Percentiles rank a stretch among this genome's conserved stretches.
Conservation (phyloP, 768 basidiomycete species). For the Candolleomyces eurysporus region DNA sequence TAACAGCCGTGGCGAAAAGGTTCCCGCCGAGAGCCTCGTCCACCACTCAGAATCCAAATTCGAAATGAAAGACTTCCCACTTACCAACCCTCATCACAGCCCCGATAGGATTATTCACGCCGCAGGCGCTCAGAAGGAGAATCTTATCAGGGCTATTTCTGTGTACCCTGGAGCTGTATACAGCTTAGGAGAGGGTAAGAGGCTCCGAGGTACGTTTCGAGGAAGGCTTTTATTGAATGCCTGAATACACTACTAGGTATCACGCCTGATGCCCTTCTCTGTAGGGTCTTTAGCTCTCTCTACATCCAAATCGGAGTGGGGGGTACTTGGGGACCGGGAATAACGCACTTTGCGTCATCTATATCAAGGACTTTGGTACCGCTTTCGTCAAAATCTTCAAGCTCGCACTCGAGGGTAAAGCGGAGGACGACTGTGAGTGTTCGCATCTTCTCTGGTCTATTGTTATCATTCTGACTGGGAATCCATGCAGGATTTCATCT, state of each 20-base stretch:
- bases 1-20: conserved; percentile 37
- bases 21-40: conserved; percentile 24
- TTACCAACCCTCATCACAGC: conserved; percentile 17
- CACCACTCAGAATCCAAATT: conserved; percentile 38
- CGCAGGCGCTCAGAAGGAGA: conserved; percentile 37
- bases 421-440: conserved; percentile 41
- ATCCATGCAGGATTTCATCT: conserved; percentile 28
- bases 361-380: conserved; percentile 38
- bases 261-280: not conserved
- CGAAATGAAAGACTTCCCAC: conserved; percentile 24
- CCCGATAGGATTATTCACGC: conserved; percentile 32
- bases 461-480: conserved; percentile 2
- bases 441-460: not conserved
- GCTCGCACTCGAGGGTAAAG: conserved; percentile 38
- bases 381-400: conserved; percentile 35
- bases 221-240: not conserved
- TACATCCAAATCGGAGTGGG: conserved; percentile 29
- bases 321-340: conserved; percentile 44
- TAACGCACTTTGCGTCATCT: conserved; percentile 36
- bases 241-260: not conserved
- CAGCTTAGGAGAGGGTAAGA: conserved; percentile 37
- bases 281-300: conserved; percentile 4
- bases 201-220: not conserved
- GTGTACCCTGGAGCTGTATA: conserved; percentile 42
- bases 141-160: conserved; percentile 43